Evolutionary conservation across 2,329 filamentous ascomycete species (phyloP).

Genomic region (Botrytis elliptica): DNA sequence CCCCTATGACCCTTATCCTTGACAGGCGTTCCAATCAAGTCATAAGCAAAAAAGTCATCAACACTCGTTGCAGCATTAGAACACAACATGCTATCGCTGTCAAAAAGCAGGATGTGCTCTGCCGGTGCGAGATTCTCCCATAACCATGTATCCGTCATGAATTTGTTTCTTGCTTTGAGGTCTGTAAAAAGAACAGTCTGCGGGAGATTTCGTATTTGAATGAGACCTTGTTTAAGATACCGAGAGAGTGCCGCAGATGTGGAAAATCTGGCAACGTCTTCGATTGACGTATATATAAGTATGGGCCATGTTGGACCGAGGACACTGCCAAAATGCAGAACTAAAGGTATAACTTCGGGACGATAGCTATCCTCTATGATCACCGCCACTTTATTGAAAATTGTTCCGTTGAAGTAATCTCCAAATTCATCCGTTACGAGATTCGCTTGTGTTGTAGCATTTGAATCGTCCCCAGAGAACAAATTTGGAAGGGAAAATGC

Average conservation of each 20-base stretch:
- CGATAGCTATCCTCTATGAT: conserved; percentile 43
- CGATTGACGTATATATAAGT: conserved; percentile 45
- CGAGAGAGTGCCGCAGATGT: conserved; percentile 42
- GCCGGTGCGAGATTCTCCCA: conserved; percentile 40
- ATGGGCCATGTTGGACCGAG: conserved; percentile 48
- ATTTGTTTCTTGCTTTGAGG: conserved; percentile 34
- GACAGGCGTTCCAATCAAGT: conserved; percentile 42
- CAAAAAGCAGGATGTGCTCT: conserved; percentile 41
- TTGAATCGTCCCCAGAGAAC: background rate
- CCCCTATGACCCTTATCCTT: conserved; percentile 40
- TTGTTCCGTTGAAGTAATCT: conserved; percentile 30
- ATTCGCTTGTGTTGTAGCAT: conserved; percentile 12
- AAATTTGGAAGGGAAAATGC: background rate
- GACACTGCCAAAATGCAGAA: conserved; percentile 43
- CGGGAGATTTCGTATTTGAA: conserved; percentile 44
- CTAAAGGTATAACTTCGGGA: conserved; percentile 41
- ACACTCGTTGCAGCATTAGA: conserved; percentile 38
- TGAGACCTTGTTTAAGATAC: conserved; percentile 38
- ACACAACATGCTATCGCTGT: conserved; percentile 41
- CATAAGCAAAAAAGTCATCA: conserved; percentile 41
- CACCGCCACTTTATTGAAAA: conserved; percentile 40
- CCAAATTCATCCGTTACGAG: conserved; percentile 7
- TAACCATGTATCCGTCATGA: conserved; percentile 39
- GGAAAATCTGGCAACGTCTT: conserved; percentile 33
- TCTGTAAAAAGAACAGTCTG: conserved; percentile 40